phyloP scores from a whole-genome alignment of 2,329 filamentous ascomycete species.

The Diaporthe destruens region DNA sequence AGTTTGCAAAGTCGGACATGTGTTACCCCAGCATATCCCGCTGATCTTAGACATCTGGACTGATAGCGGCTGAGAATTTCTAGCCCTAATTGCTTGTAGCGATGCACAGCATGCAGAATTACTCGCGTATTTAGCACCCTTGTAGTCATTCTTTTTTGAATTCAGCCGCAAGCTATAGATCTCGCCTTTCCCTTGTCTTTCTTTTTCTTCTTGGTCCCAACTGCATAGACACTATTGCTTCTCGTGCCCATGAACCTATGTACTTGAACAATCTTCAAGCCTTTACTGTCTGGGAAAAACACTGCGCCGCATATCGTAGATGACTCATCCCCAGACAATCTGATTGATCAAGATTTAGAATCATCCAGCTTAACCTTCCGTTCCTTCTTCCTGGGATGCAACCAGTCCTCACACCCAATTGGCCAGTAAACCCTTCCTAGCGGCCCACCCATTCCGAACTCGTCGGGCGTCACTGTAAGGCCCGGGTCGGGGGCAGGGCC shows the following conservation, averaged over 20 bases:
- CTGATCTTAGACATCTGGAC: no score
- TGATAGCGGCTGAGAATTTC: no score
- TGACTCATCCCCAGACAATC: neutral
- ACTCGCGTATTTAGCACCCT: neutral
- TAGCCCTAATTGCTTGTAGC: neutral
- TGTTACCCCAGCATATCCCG: no score
- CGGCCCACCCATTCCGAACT: constrained; percentile 88
- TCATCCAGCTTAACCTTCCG: constrained; percentile 61
- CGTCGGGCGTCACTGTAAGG: constrained; percentile 67
- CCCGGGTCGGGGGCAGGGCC: neutral
- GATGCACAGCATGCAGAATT: neutral
- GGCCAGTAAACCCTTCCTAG: constrained; percentile 92
- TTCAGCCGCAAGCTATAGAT: neutral
- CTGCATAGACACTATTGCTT: no score
- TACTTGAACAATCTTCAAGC: neutral
- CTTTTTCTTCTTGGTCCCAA: constrained; percentile 32
- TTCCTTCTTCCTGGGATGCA: constrained; percentile 82
- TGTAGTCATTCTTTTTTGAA: neutral
- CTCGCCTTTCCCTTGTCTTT: no score
- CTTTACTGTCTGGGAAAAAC: neutral
- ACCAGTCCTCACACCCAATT: constrained; percentile 88
- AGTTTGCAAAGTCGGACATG: neutral
- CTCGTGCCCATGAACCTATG: neutral
- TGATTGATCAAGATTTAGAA: constrained; percentile 38
- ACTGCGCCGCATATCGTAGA: neutral